phyloP scores from a whole-genome alignment of 1,284 basidiomycete genomes.

The Takashimella koratensis region DNA sequence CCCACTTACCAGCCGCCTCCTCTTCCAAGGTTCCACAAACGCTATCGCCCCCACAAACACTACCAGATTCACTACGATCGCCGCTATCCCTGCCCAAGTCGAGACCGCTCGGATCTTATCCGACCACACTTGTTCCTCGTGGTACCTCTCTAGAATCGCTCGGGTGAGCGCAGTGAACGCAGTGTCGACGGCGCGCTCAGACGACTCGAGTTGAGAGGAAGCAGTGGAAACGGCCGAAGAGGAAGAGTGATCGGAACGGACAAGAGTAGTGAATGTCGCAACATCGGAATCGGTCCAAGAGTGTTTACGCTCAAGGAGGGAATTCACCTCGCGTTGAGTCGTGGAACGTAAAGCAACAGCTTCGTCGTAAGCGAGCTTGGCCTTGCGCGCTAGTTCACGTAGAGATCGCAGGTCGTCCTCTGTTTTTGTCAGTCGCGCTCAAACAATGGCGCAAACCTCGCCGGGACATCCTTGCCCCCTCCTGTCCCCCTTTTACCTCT shows the following conservation, averaged over 20 bases:
- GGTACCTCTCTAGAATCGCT: constrained; percentile 77
- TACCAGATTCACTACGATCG: constrained; percentile 75
- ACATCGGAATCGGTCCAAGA: constrained; percentile 74
- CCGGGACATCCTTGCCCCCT: too few relatives aligned
- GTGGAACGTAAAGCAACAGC: constrained; percentile 70
- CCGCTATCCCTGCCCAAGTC: constrained; percentile 81
- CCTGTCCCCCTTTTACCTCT: too few relatives aligned
- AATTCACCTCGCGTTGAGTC: constrained; percentile 84
- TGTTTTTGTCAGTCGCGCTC: constrained; percentile 11
- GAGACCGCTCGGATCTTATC: constrained; percentile 92
- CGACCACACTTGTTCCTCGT: constrained; percentile 96
- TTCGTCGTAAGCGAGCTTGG: constrained; percentile 69
- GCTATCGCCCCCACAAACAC: constrained; percentile 84
- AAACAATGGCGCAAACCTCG: too few relatives aligned
- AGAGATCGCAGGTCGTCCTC: constrained; percentile 33
- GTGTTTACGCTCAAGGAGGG: constrained; percentile 83
- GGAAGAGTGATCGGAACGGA: constrained; percentile 77
- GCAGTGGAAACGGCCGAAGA: constrained; percentile 71
- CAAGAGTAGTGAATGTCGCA: constrained; percentile 73
- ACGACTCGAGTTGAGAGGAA: constrained; percentile 60
- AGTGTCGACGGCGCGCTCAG: constrained; percentile 73
- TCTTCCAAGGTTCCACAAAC: constrained; percentile 91
- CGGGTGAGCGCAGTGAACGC: constrained; percentile 83
- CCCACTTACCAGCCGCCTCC: constrained; percentile 72
- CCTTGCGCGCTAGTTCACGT: constrained; percentile 64